These are phyloP conservation scores for Zygoascus ofunaensis DNA, from an alignment of 805 yeast species.

Conservation along the genomic window DNA sequence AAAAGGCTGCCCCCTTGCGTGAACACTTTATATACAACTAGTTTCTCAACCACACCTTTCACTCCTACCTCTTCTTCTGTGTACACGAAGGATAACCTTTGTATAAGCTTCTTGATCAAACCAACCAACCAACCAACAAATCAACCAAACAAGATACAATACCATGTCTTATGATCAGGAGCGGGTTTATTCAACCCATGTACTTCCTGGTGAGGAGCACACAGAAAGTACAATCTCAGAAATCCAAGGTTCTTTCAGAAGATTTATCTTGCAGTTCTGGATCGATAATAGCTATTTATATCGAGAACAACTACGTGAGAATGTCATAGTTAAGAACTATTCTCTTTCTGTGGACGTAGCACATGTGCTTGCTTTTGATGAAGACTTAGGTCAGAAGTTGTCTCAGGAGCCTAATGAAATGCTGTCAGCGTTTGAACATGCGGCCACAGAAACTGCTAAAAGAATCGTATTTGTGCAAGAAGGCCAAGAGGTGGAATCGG, in stretches of 20 bases:
- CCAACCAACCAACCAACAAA: background rate
- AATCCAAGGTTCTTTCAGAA: constrained; percentile 43
- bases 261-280: constrained; percentile 78
- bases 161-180: constrained; percentile 33
- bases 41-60: background rate
- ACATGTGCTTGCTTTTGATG: constrained; percentile 80
- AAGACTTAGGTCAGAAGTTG: constrained; percentile 75
- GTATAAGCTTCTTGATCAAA: background rate
- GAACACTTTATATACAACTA: background rate
- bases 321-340: constrained; percentile 67
- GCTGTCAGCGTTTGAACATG: constrained; percentile 67
- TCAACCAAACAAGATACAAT: background rate
- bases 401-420: constrained; percentile 81
- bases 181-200: constrained; percentile 50
- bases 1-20: background rate
- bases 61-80: background rate
- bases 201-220: constrained; percentile 73
- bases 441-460: constrained; percentile 58
- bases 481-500: constrained; percentile 14
- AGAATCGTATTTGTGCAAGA: constrained; percentile 34
- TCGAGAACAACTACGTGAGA: constrained; percentile 76
- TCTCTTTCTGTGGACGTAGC: constrained; percentile 67
- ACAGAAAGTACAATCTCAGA: constrained; percentile 37
- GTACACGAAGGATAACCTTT: background rate
- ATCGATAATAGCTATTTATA: constrained; percentile 74